Evolutionary conservation across 2,329 filamentous ascomycete species (phyloP), one percentile per base, ranked within the genome.

Genomic region (Talaromyces sp.): DNA sequence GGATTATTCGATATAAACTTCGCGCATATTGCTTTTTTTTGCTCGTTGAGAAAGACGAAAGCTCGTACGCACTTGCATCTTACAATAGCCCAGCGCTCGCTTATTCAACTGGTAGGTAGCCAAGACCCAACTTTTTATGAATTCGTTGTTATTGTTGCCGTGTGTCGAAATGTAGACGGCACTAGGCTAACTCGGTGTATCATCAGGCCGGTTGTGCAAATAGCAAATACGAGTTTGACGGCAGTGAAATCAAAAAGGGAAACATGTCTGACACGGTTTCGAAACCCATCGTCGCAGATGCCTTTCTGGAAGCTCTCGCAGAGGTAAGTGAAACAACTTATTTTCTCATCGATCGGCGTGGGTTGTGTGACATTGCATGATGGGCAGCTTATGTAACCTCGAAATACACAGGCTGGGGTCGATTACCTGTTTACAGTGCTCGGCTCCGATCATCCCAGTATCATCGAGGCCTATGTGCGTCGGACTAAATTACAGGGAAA

Each of bases 381-480:
- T 16, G 27, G 24, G 22, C 50, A 31, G 52, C 35, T 57, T 56
- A 65, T 41, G 65, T 56, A 49, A 62, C 63, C 39, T 60, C 62
- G 31, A 61, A 56, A 14, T 19, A 19, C 60, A 45, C 16, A 68
- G 67, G 66, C 58, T 22, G 62, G 66, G 3, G 67, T 69, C 19
- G 66, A 68, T 61, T 66, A 66, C 54, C 58, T 69, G 9, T 69
- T 69, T 61, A 65, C 66, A 27, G 66, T 68, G 19, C 62, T 69
- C 31, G 67, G 67, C 54, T 68, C 66, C 10, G 67, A 69, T 47
- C 67, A 69, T 49, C 67, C 67, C 19, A 68, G 66, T 45, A 69
- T 69, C 50, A 68, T 69, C 33, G 67, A 69, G 41, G 67, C 67
- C 24, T 68, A 68, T 63, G 63, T 68, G 41, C 63, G 67, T 54